Base-by-base conservation (phyloP, 495 filamentous ascomycete genomes). In the Aspergillus nidulans region DNA sequence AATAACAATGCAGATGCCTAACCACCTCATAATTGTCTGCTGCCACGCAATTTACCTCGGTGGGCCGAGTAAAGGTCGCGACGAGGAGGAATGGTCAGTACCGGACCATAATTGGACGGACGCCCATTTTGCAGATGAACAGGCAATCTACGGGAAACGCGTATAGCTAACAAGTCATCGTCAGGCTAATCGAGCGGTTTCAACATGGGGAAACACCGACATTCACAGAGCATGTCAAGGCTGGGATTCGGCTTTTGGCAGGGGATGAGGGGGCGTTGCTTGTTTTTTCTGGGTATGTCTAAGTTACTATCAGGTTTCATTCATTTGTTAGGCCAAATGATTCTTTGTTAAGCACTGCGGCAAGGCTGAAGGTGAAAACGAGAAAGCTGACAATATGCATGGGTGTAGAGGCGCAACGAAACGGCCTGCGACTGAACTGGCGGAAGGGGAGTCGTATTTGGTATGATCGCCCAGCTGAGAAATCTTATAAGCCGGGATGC, bases 1-100 rank as follows among this genome's bases (percentile, higher is more conserved):
- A 28, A 9, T 5, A 9, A 28, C 9, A 28, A 28, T 9, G 15
- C 6, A 36, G 3, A 36, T 36, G 32, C 49, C 25, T 2, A 63
- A 36, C 12, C 69, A 87, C 59, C 76, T 92, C 0, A 81, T 94
- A 4, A 69, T 92, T 41, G 86, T 92, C 44, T 91, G 88, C 69
- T 89, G 90, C 59, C 90, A 95, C 65, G 88, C 82, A 0, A 89
- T 94, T 28, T 94, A 88, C 76, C 67, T 78, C 16, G 84, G 85
- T 40, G 87, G 86, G 0, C 72, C 77, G n/a, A 70, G 69, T 2
- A 69, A 76, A 5, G 88, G 85, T 10, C 51, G 63, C 18, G 70
- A 78, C 41, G 86, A 88, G 60, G 53, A 68, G 15, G 87, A 91
- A 67, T 92, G 88, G 89, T 84, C n/a, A n/a, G n/a, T n/a, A n/a